Conservation (phyloP, 441 rosid species). For the Bocquillonia castaneifolia region DNA sequence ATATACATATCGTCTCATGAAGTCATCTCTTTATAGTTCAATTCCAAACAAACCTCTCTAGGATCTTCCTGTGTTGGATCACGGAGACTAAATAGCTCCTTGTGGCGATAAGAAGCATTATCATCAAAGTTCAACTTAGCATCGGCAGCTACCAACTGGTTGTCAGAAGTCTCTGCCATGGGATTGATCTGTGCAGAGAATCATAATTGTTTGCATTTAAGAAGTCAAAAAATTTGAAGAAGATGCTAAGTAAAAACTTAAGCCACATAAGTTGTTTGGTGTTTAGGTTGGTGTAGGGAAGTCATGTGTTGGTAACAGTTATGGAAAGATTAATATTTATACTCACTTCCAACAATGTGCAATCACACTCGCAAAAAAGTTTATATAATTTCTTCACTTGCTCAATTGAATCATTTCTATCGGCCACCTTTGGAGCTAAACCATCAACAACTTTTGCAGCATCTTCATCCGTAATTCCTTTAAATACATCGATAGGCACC, state of each 20-base stretch:
- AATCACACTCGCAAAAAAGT: conserved; percentile 73
- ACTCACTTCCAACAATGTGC: conserved; percentile 95
- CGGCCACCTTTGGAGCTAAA: conserved; percentile 74
- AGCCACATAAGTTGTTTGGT: neutral
- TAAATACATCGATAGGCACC: conserved; percentile 92
- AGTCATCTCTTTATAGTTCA: neutral
- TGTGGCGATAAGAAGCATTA: conserved; percentile 88
- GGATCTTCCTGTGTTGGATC: conserved; percentile 98
- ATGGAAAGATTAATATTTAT: conserved; percentile 17
- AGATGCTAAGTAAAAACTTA: neutral
- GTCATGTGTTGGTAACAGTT: neutral
- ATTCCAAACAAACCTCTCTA: conserved; percentile 58
- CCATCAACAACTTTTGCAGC: conserved; percentile 97
- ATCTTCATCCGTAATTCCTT: conserved; percentile 94
- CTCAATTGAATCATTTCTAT: conserved; percentile 72
- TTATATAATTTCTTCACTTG: conserved; percentile 95
- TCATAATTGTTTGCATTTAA: conserved; percentile 9
- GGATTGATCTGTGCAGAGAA: conserved; percentile 74
- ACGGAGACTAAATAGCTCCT: conserved; percentile 66
- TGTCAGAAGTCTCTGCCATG: conserved; percentile 82
- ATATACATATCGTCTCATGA: too few species aligned
- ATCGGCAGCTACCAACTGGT: conserved; percentile 93
- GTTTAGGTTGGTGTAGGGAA: neutral
- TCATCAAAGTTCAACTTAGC: conserved; percentile 98
- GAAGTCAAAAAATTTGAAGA: conserved; percentile 8